Conservation (phyloP, 441 rosid genomes). For the Manihot esculenta region DNA sequence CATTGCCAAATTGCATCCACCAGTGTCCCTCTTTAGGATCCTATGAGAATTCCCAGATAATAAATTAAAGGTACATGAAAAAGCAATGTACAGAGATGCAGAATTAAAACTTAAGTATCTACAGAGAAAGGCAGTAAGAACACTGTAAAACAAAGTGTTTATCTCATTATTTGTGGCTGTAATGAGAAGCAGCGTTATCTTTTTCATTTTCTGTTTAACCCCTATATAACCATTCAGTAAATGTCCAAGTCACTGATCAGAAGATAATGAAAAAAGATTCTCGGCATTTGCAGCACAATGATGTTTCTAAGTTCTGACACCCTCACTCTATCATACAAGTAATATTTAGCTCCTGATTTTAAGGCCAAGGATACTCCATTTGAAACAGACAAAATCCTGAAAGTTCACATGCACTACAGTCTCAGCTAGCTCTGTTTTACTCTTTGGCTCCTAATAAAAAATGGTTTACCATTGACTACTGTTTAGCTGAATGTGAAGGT, state of each 20-base stretch:
- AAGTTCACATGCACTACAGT: constrained; percentile 26
- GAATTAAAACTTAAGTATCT: too few relatives aligned
- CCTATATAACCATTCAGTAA: neutral
- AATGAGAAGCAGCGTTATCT: neutral
- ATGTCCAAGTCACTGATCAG: neutral
- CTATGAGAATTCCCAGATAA: constrained; percentile 29
- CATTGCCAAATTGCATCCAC: constrained; percentile 99
- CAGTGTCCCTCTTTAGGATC: constrained; percentile 97
- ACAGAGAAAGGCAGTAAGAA: too few relatives aligned
- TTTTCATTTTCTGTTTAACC: neutral
- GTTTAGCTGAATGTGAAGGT: neutral
- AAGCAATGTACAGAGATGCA: neutral
- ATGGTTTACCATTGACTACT: too few relatives aligned
- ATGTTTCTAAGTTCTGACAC: constrained; percentile 24
- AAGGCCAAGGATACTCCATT: constrained; percentile 8
- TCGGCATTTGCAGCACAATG: constrained; percentile 25
- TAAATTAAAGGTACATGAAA: neutral
- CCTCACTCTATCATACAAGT: constrained; percentile 10
- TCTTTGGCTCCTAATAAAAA: too few relatives aligned
- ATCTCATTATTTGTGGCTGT: too few relatives aligned
- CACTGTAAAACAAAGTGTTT: neutral
- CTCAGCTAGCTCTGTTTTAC: too few relatives aligned
- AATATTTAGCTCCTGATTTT: constrained; percentile 2
- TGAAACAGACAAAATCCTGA: constrained; percentile 19
- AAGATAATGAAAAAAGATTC: constrained; percentile 24